Conservation (phyloP, 176 grass and related monocot genomes). For the Microstegium vimineum region DNA sequence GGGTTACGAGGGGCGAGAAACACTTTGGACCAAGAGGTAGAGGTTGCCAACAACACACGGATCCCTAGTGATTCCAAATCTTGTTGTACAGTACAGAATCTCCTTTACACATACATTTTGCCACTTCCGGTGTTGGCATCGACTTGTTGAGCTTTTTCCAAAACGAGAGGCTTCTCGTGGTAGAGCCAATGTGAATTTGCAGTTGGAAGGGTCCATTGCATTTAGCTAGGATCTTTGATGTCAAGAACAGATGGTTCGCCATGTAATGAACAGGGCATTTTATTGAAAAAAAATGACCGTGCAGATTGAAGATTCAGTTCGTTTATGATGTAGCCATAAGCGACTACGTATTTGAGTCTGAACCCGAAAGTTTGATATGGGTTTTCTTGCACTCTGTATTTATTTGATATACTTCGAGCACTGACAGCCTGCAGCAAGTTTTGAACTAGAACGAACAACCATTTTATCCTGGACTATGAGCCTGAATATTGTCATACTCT, state of each 20-base stretch:
- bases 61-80: neutral
- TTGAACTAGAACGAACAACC: neutral
- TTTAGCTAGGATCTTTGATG: neutral
- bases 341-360: neutral
- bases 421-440: neutral
- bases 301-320: neutral
- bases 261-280: neutral
- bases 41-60: constrained; percentile 1
- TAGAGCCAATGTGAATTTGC: neutral
- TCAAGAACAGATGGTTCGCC: neutral
- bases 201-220: neutral
- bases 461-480: no score
- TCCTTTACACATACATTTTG: neutral
- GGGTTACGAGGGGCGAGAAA: neutral
- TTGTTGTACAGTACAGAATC: neutral
- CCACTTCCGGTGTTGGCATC: neutral
- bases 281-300: neutral
- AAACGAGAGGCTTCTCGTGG: neutral
- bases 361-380: neutral
- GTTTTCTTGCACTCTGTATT: neutral
- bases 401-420: neutral
- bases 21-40: constrained; percentile 12
- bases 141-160: neutral
- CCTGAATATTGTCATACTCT: neutral
- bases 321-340: neutral